Base-by-base conservation (phyloP, 73 alveolate genomes). In the Diophrys sp. region DNA sequence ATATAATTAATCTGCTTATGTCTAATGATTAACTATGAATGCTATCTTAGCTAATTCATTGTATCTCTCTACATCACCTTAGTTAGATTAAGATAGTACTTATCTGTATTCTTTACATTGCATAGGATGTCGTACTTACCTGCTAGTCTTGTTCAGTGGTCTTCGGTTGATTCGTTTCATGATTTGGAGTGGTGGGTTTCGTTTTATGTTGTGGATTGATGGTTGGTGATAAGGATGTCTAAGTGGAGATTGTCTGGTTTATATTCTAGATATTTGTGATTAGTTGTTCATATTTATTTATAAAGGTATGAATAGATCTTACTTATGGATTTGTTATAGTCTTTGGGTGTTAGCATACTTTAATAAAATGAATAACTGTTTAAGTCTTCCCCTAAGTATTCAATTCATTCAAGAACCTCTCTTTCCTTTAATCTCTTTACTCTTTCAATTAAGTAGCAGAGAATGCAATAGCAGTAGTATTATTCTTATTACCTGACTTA, bases 251-350 rank as follows among this genome's bases (percentile, higher is more conserved):
- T 26, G 23, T 32, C 80, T 55, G 31, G 44, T 18, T 55, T 53
- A 23, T 56, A 11, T 2, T 56, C 77, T 23, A 86, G 73, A 67
- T 84, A 77, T 23, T 31, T 18, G 31, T 66, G 29, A 2, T 78
- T 62, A 14, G 89, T 74, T 31, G 27, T 25, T 30, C 56, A 25
- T 84, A 96, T 88, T 73, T 95, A 88, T 79, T 97, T 99, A 80
- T 86, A 81, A 44, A 97, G 81, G 87, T 90, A 97, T 11, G 98
- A 97, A 87, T 95, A 97, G 62, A 95, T 77, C 75, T 96, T 97
- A 31, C 98, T 84, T 75, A 93, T 83, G 90, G 96, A 95, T 71
- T 90, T 90, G 79, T 94, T 98, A 75, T 90, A 82, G 73, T 94
- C 85, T 29, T 90, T 91, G 32, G 81, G 68, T 33, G 87, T 89